Percentiles rank a stretch among this genome's conserved stretches.
These are phyloP conservation scores for Fusarium sp. DNA, from an alignment of 2,329 filamentous ascomycete species.

Conservation along the genomic window DNA sequence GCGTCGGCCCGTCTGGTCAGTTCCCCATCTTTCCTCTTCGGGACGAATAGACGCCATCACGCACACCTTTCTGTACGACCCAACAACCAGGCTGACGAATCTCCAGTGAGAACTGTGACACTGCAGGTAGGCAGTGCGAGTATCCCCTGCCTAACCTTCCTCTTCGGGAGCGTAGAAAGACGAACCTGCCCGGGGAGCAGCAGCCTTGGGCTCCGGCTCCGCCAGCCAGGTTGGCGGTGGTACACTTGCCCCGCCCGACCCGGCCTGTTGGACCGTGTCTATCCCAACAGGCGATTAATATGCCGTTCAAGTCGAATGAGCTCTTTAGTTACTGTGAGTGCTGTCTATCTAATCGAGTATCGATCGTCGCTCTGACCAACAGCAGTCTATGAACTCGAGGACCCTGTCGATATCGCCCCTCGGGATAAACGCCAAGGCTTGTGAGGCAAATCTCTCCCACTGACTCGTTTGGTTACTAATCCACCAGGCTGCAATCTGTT, in stretches of 20 bases:
- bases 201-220: constrained; percentile 25
- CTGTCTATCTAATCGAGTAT: neutral
- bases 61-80: neutral
- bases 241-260: constrained; percentile 6
- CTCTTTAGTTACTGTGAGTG: constrained; percentile 39
- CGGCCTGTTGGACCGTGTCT: constrained; percentile 9
- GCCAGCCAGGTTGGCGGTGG: neutral
- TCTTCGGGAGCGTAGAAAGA: constrained; percentile 35
- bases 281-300: constrained; percentile 18
- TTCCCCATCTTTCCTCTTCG: constrained; percentile 11
- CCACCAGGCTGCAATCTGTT: constrained; percentile 18
- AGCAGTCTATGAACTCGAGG: constrained; percentile 10
- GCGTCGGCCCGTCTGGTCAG: constrained; percentile 33
- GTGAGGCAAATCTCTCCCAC: neutral
- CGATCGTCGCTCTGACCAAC: neutral
- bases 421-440: constrained; percentile 10
- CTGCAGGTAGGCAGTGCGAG: constrained; percentile 9
- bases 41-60: constrained; percentile 11
- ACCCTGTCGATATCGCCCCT: neutral
- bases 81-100: neutral
- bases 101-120: constrained; percentile 27
- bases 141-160: constrained; percentile 20
- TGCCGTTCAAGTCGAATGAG: constrained; percentile 39
- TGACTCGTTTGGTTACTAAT: neutral
- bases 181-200: constrained; percentile 34